A percentile compares a stretch with the other conserved stretches of the same genome.
Conservation (phyloP, 2,329 filamentous ascomycete genomes). For the Polytolypa hystricis region DNA sequence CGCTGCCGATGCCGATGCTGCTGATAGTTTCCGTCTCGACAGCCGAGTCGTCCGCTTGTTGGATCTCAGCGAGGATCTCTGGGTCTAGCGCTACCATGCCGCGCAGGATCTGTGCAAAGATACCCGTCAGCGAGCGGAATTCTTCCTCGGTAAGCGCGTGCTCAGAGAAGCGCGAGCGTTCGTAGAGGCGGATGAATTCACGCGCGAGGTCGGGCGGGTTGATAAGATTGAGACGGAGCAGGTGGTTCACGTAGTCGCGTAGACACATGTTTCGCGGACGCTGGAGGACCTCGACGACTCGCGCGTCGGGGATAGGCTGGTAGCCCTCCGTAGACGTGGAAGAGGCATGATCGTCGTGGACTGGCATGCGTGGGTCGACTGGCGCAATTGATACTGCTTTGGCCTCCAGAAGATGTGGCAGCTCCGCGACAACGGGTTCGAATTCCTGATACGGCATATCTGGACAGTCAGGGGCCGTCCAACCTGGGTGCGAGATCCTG, state of each 20-base stretch:
- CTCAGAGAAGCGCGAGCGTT: constrained; percentile 72
- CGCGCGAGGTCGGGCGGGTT: constrained; percentile 38
- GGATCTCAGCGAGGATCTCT: constrained; percentile 36
- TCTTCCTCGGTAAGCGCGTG: constrained; percentile 54
- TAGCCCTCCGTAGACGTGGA: constrained; percentile 18
- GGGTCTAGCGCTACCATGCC: constrained; percentile 58
- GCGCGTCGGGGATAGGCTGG: constrained; percentile 46
- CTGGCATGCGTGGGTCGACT: constrained; percentile 35
- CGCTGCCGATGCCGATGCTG: background rate
- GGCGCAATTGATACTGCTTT: constrained; percentile 81
- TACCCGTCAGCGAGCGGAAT: constrained; percentile 70
- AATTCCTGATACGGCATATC: constrained; percentile 78
- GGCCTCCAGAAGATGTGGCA: constrained; percentile 83
- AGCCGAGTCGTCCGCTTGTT: constrained; percentile 5
- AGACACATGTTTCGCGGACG: constrained; percentile 61
- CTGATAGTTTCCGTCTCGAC: background rate
- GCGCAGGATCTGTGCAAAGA: constrained; percentile 70
- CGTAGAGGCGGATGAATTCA: constrained; percentile 65
- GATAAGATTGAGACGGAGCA: constrained; percentile 57
- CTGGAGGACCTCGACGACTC: constrained; percentile 60
- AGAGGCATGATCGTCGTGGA: constrained; percentile 21
- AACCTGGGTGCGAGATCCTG: constrained; percentile 73
- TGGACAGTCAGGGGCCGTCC: constrained; percentile 66
- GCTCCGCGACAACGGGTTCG: constrained; percentile 64
- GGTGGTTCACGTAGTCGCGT: constrained; percentile 64